phyloP scores from a whole-genome alignment of 2,329 filamentous ascomycete genomes.

The Samsoniella hepiali region DNA sequence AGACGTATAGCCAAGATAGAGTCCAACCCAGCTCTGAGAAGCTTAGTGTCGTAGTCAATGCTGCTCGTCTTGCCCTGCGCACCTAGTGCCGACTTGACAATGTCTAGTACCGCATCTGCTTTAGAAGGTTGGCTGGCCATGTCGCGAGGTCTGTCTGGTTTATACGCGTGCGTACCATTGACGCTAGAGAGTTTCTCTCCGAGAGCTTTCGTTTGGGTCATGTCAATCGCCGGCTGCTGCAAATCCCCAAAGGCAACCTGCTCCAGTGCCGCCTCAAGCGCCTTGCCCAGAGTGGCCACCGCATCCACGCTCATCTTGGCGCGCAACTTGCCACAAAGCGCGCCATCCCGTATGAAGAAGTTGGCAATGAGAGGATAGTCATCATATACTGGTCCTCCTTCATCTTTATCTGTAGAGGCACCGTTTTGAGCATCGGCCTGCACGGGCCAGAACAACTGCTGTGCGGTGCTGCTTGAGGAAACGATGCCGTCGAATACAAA shows the following conservation, averaged over 20 bases:
- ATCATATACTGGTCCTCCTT: conserved; percentile 22
- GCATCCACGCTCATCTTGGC: conserved; percentile 19
- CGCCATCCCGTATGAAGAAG: conserved; percentile 23
- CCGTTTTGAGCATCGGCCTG: no score
- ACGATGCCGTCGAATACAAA: conserved; percentile 25
- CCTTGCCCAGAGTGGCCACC: conserved; percentile 15
- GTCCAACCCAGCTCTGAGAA: conserved; percentile 25
- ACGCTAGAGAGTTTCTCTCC: no score
- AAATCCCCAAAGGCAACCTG: background rate
- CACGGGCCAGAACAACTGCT: no score
- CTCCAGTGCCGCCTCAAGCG: conserved; percentile 13
- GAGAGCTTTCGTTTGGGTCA: no score
- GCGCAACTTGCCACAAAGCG: conserved; percentile 23
- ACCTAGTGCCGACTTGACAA: conserved; percentile 21
- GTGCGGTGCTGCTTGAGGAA: no score
- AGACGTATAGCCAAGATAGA: conserved; percentile 27
- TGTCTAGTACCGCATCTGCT: conserved; percentile 19
- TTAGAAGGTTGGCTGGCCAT: no score
- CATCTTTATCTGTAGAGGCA: conserved; percentile 7
- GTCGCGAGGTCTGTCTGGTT: no score
- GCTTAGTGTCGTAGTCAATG: conserved; percentile 21
- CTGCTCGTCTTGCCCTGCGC: conserved; percentile 14
- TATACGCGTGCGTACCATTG: no score
- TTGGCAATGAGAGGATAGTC: conserved; percentile 27
- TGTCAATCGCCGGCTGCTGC: background rate